Evolutionary conservation across 2,329 filamentous ascomycete genomes (phyloP).

Genomic region (Pseudogymnoascus sp.): DNA sequence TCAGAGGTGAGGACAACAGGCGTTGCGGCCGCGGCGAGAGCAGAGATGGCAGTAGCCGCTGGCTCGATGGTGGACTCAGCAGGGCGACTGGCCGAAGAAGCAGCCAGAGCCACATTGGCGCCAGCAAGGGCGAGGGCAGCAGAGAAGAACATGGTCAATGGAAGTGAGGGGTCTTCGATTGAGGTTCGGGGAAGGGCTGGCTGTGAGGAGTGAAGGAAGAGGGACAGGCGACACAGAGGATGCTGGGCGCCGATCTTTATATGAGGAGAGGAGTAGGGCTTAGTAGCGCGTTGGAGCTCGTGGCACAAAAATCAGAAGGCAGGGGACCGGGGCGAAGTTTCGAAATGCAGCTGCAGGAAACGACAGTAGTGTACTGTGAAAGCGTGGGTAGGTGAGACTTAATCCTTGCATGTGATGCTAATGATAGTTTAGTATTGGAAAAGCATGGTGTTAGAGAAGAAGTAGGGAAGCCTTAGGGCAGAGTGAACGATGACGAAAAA

Average conservation of each 20-base stretch:
- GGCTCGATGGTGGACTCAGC: constrained; percentile 19
- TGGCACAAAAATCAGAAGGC: background rate
- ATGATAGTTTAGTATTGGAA: background rate
- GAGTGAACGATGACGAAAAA: background rate
- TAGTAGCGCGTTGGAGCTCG: background rate
- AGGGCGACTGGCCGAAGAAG: constrained; percentile 10
- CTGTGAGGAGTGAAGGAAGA: background rate
- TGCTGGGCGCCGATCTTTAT: background rate
- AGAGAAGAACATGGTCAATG: background rate
- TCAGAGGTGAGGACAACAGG: constrained; percentile 39
- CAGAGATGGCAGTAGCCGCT: constrained; percentile 28
- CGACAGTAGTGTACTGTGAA: background rate
- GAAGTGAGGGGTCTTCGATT: background rate
- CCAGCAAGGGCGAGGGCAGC: constrained; percentile 7
- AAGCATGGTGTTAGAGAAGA: background rate
- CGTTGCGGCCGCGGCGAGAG: constrained; percentile 38
- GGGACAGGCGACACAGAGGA: background rate
- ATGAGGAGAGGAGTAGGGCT: background rate
- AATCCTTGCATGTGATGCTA: background rate
- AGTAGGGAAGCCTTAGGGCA: background rate
- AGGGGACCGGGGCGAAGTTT: background rate
- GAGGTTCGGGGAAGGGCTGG: background rate
- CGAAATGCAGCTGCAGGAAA: background rate
- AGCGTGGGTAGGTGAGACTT: background rate
- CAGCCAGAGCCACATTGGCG: constrained; percentile 9